These are phyloP conservation scores for Suillus subalutaceus DNA, from an alignment of 768 basidiomycete species.

Conservation along the genomic window DNA sequence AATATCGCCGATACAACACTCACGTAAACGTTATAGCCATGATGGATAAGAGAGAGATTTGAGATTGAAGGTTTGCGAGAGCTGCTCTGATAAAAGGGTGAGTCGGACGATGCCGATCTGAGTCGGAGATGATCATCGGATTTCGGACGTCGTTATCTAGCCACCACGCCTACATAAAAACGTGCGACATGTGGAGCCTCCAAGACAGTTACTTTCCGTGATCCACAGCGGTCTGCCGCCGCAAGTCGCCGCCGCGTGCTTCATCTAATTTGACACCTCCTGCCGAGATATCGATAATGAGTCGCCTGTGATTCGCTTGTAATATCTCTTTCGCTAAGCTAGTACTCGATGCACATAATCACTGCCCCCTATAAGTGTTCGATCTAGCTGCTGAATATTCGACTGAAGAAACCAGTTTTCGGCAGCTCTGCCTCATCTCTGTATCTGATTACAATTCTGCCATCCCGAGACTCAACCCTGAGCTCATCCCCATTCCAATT, in stretches of 20 bases:
- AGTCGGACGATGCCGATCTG: slow-evolving; percentile 23
- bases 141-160: slow-evolving; percentile 16
- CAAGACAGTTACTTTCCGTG: not conserved
- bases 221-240: not conserved
- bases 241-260: not conserved
- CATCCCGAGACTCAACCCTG: slow-evolving; percentile 38
- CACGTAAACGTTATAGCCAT: slow-evolving; percentile 24
- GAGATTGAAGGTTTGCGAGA: not conserved
- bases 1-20: slow-evolving; percentile 9
- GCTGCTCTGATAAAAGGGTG: slow-evolving; percentile 16
- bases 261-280: not conserved
- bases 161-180: not conserved
- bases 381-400: slow-evolving; percentile 15
- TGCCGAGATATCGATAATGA: not conserved
- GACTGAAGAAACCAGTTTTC: slow-evolving; percentile 17
- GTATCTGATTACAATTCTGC: slow-evolving; percentile 40
- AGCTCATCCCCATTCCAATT: slow-evolving; percentile 46
- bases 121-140: slow-evolving; percentile 19
- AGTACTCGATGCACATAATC: not conserved
- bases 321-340: not conserved
- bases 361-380: not conserved
- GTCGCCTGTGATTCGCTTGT: too few relatives aligned
- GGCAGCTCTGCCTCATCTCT: slow-evolving; percentile 33
- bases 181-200: not conserved
- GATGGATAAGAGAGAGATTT: slow-evolving; percentile 15